Conservation (phyloP, 306 rosid genomes). For the Erythrophleum fordii region DNA sequence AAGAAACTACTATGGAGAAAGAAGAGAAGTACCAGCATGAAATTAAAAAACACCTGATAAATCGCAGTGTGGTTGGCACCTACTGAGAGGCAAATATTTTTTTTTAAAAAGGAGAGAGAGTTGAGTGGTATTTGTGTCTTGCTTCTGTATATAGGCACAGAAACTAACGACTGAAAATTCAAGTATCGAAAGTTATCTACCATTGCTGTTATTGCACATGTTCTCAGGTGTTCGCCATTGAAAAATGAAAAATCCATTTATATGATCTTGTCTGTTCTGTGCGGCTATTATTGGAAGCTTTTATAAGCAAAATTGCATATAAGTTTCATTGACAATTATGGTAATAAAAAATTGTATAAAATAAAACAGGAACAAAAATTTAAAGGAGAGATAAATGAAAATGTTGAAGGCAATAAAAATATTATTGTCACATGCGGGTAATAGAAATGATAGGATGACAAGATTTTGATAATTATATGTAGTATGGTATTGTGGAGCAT, state of each 20-base stretch:
- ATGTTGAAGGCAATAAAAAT: too few species aligned
- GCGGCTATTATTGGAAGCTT: neutral
- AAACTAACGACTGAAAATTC: constrained; percentile 30
- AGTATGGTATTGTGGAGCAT: too few species aligned
- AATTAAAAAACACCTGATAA: constrained; percentile 35
- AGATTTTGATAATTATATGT: too few species aligned
- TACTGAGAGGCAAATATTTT: constrained; percentile 26
- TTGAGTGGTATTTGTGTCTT: constrained; percentile 39
- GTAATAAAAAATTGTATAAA: too few species aligned
- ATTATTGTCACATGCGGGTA: too few species aligned
- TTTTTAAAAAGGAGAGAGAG: neutral
- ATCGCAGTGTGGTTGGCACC: constrained; percentile 32
- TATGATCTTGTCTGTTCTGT: neutral
- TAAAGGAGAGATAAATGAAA: too few species aligned
- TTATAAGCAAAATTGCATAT: too few species aligned
- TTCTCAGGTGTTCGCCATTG: neutral
- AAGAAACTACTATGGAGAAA: constrained; percentile 74
- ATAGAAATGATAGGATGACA: too few species aligned
- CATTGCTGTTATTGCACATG: neutral
- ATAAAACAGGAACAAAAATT: too few species aligned
- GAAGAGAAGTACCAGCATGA: constrained; percentile 65
- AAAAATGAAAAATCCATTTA: neutral
- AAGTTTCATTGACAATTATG: too few species aligned
- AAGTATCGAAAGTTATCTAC: constrained; percentile 12
- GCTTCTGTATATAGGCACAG: constrained; percentile 26